A percentile compares a stretch with the other conserved stretches of the same genome.
phyloP scores from a whole-genome alignment of 2,329 filamentous ascomycete genomes.

The Trichoderma pleuroti region DNA sequence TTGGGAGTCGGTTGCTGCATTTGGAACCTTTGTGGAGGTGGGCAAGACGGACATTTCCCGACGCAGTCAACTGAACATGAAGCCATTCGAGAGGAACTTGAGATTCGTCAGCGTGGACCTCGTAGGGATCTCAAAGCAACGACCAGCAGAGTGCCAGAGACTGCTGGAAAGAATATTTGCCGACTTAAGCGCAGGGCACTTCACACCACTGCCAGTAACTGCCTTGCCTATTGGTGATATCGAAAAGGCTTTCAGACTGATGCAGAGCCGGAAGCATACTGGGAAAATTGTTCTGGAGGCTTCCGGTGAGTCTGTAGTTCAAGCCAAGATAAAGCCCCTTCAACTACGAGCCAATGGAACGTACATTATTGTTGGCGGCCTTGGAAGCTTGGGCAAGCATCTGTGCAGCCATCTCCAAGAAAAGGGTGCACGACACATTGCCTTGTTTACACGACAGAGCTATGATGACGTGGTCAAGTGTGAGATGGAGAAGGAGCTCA shows the following conservation, averaged over 20 bases:
- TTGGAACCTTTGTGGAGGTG: conserved; percentile 29
- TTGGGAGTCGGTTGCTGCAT: conserved; percentile 27
- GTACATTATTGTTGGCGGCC: conserved; percentile 39
- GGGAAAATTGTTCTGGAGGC: conserved; percentile 39
- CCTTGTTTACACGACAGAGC: conserved; percentile 21
- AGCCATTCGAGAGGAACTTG: not conserved
- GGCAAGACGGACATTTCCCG: conserved; percentile 33
- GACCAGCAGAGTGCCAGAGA: conserved; percentile 16
- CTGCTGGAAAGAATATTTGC: conserved; percentile 18
- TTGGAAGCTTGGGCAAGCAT: conserved; percentile 35
- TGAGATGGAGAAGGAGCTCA: not conserved
- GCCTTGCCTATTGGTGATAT: conserved; percentile 31
- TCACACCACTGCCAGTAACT: conserved; percentile 5
- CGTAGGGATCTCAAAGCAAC: conserved; percentile 11
- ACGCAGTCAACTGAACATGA: not conserved
- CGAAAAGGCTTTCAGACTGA: conserved; percentile 37
- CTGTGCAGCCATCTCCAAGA: conserved; percentile 33
- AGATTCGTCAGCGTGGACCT: conserved; percentile 16
- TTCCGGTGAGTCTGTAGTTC: not conserved
- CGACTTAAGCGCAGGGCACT: conserved; percentile 16
- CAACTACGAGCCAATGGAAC: conserved; percentile 21
- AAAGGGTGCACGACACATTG: conserved; percentile 34
- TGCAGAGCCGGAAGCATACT: conserved; percentile 38
- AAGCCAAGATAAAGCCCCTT: not conserved
- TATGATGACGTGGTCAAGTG: not conserved